A percentile compares a stretch with the other conserved stretches of the same genome.
Conservation (phyloP, 129 eudicot genomes). For the Pulicaria dysenterica region DNA sequence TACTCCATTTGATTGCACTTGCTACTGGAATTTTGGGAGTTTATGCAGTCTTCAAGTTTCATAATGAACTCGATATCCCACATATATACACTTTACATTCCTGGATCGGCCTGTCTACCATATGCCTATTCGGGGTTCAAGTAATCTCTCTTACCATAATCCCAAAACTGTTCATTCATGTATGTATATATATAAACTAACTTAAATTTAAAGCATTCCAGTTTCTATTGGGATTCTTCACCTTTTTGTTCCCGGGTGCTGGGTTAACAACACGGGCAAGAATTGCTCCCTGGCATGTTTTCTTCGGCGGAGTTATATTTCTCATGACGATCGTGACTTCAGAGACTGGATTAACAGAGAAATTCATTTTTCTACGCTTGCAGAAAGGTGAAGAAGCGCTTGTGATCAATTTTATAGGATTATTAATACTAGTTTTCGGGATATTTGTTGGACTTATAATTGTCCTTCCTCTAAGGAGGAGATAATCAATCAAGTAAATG, state of each 20-base stretch:
- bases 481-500: conserved; percentile 5
- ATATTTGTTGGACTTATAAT: conserved; percentile 43
- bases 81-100: conserved; percentile 68
- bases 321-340: conserved; percentile 55
- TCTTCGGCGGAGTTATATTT: conserved; percentile 51
- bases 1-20: conserved; percentile 55
- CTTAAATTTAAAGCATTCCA: conserved; percentile 22
- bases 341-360: conserved; percentile 53
- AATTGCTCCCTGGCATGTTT: conserved; percentile 60
- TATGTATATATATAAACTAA: conserved; percentile 17
- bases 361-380: conserved; percentile 44
- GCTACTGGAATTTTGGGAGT: conserved; percentile 55
- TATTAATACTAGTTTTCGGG: conserved; percentile 53
- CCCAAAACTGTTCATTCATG: background rate
- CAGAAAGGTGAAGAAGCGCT: conserved; percentile 58
- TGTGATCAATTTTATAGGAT: conserved; percentile 61
- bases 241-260: conserved; percentile 50
- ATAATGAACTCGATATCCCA: conserved; percentile 42
- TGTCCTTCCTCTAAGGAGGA: conserved; percentile 39
- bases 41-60: conserved; percentile 65
- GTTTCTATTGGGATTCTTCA: conserved; percentile 50
- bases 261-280: conserved; percentile 46
- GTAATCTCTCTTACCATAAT: conserved; percentile 34
- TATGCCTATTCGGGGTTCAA: conserved; percentile 64
- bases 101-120: conserved; percentile 71